A percentile compares a stretch with the other conserved stretches of the same genome.
Evolutionary conservation across 2,329 filamentous ascomycete species (phyloP).

Genomic region (Westerdykella aurantiaca): DNA sequence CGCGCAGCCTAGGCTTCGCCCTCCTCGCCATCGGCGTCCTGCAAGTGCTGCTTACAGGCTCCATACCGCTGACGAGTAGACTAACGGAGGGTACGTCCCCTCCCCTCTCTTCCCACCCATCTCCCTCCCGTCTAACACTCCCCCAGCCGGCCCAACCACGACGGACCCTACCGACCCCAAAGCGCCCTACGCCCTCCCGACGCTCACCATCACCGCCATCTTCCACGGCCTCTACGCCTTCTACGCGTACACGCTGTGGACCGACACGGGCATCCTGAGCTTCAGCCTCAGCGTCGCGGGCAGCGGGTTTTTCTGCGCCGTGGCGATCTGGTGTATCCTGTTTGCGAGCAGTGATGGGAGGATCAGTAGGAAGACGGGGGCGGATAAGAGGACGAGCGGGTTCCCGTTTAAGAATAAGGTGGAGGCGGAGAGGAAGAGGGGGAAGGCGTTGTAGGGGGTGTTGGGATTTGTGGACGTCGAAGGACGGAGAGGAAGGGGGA

Average conservation of each 20-base stretch:
- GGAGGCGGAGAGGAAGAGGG: slow-evolving; percentile 47
- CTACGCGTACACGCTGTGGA: slow-evolving; percentile 60
- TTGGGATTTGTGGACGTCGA: not conserved
- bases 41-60: slow-evolving; percentile 64
- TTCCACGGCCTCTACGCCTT: slow-evolving; percentile 58
- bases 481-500: too few relatives aligned
- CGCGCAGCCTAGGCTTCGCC: slow-evolving; percentile 62
- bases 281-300: slow-evolving; percentile 57
- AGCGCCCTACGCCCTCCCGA: slow-evolving; percentile 53
- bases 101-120: not conserved
- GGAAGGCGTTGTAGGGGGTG: slow-evolving; percentile 12
- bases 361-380: slow-evolving; percentile 58
- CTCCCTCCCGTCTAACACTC: slow-evolving; percentile 1
- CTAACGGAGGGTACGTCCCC: slow-evolving; percentile 27
- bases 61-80: slow-evolving; percentile 58
- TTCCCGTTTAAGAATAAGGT: slow-evolving; percentile 61
- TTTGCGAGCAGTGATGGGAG: slow-evolving; percentile 53
- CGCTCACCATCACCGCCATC: slow-evolving; percentile 58
- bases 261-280: slow-evolving; percentile 49
- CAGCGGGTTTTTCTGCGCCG: slow-evolving; percentile 52
- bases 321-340: slow-evolving; percentile 61
- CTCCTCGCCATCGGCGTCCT: slow-evolving; percentile 60
- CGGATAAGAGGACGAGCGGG: slow-evolving; percentile 60
- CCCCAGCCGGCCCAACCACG: slow-evolving; percentile 23
- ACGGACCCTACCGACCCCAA: slow-evolving; percentile 35